These are phyloP conservation scores for Trichaptum fuscoviolaceum DNA, from an alignment of 768 basidiomycete species.

Conservation along the genomic window DNA sequence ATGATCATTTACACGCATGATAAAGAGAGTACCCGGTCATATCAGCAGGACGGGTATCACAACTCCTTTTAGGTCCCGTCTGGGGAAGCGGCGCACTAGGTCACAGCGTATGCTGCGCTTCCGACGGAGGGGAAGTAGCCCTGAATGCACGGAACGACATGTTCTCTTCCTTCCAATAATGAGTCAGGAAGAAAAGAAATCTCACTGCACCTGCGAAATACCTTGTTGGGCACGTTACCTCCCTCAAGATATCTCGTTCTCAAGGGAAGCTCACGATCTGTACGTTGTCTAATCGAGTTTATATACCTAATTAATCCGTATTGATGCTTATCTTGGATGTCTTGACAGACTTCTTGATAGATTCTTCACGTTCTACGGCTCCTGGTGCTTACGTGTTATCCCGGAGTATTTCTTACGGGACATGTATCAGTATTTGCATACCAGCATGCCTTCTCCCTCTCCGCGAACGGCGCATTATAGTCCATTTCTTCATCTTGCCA, in stretches of 20 bases:
- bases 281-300: background rate
- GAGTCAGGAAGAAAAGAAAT: background rate
- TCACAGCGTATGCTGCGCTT: background rate
- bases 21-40: background rate
- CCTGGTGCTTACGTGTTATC: slow-evolving; percentile 2
- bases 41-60: background rate
- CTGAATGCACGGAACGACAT: background rate
- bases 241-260: background rate
- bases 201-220: background rate
- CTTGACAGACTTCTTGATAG: background rate
- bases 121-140: background rate
- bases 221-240: background rate
- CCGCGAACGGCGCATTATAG: slow-evolving; percentile 46
- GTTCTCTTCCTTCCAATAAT: background rate
- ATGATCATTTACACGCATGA: background rate
- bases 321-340: background rate
- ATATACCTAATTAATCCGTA: background rate
- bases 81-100: background rate
- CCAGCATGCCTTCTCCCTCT: background rate
- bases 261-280: slow-evolving; percentile 1
- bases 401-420: slow-evolving; percentile 1
- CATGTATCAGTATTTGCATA: background rate
- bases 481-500: slow-evolving; percentile 66
- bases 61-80: background rate
- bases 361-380: background rate